Percentiles rank a stretch among this genome's conserved stretches.
Conservation (phyloP, 768 basidiomycete species). For the Phlegmacium glaucopus region DNA sequence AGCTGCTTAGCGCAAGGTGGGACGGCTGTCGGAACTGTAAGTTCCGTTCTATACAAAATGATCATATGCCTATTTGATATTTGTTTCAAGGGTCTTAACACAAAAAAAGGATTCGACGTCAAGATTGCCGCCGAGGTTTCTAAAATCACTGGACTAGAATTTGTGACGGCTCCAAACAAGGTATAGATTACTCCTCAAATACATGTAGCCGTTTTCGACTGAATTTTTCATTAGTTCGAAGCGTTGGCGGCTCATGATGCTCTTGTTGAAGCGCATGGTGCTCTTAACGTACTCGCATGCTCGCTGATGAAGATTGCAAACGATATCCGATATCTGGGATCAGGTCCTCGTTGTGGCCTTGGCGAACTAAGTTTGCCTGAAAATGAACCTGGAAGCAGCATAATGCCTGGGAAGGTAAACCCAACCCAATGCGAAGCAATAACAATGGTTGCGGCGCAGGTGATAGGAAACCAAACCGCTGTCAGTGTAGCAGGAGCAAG, state of each 20-base stretch:
- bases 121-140: conserved; percentile 91
- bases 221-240: conserved; percentile 66
- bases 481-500: conserved; percentile 91
- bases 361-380: conserved; percentile 94
- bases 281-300: conserved; percentile 93
- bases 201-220: not conserved
- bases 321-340: conserved; percentile 96
- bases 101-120: conserved; percentile 93
- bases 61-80: conserved; percentile 7
- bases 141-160: conserved; percentile 84
- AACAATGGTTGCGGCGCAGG: conserved; percentile 98
- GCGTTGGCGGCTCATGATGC: conserved; percentile 98
- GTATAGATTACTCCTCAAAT: conserved; percentile 30
- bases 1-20: conserved; percentile 94
- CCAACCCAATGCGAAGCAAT: conserved; percentile 98
- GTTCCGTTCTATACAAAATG: conserved; percentile 21
- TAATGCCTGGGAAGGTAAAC: conserved; percentile 99
- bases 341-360: conserved; percentile 95
- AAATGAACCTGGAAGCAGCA: conserved; percentile 98
- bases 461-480: conserved; percentile 95
- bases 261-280: conserved; percentile 95
- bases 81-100: conserved; percentile 81
- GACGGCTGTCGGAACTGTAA: conserved; percentile 95
- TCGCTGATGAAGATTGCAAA: conserved; percentile 99
- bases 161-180: conserved; percentile 98